Base-by-base conservation (phyloP, 495 filamentous ascomycete genomes). In the Neurospora hispaniola region DNA sequence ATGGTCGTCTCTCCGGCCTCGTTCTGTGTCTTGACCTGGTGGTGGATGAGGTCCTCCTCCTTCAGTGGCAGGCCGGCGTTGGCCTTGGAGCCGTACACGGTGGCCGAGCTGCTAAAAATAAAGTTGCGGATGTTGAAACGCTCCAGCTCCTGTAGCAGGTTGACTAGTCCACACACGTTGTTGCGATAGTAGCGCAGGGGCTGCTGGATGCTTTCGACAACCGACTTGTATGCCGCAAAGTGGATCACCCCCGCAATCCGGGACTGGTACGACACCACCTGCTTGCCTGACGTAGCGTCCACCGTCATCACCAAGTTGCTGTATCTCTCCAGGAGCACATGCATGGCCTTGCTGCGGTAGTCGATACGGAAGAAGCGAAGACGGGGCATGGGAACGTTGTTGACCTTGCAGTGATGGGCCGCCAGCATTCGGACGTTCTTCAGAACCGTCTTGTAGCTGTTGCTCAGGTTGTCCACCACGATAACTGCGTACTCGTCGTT, bases 161-260 rank as follows among this genome's bases (percentile, higher is more conserved):
- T 84, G 69, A 91, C 83, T n/a, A 91, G 78, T 4, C 89, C 89
- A 73, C 85, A 85, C 35, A 91, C 88, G 70, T 91, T 91, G 82
- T 90, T 91, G 71, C 84, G 78, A 81, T 91, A 91, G 77, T 91
- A 91, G 69, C 84, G 84, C 70, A 91, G 75, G 12, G 89, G 89
- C 23, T 84, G 76, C 27, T 77, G 76, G 75, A 83, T 84, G 74
- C 88, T 85, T 42, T 84, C 82, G 1, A 89, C 87, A 23, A 86
- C 85, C 35, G 70, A 62, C 73, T 90, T 89, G 76, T 86, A 87
- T 11, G 88, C 88, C 16, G 89, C 89, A 75, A 90, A 90, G 71
- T 91, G 89, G 72, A 91, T 88, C 35, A 90, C 88, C 8, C 88
- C 88, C 1, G 82, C 76, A 70, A 90, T 91, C 10, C 80, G 83